A percentile compares a stretch with the other conserved stretches of the same genome.
Evolutionary conservation across 2,329 filamentous ascomycete species (phyloP).

Genomic region (Aspergillus eucalypticola): DNA sequence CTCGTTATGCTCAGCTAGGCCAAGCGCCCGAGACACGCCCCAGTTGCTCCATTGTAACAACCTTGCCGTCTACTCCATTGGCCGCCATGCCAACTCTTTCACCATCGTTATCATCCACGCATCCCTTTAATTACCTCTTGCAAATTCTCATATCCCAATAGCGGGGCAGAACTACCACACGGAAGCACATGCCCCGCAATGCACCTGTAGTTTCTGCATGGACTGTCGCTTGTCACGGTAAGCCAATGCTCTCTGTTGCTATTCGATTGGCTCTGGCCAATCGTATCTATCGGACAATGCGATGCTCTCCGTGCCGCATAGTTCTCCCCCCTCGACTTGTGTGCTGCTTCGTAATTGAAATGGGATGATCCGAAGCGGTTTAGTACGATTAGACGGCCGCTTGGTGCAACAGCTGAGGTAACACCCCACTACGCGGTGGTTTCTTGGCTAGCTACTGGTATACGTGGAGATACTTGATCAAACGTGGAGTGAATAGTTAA

Average conservation of each 20-base stretch:
- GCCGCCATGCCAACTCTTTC: background rate
- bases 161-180: background rate
- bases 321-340: background rate
- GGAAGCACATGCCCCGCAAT: background rate
- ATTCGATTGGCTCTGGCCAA: background rate
- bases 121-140: background rate
- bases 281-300: background rate
- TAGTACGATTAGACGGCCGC: background rate
- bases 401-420: too few species aligned
- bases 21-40: background rate
- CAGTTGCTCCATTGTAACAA: background rate
- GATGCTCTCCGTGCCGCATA: background rate
- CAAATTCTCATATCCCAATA: background rate
- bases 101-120: background rate
- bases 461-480: background rate
- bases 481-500: too few species aligned
- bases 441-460: background rate
- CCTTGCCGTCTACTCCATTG: background rate
- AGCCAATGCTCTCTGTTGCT: background rate
- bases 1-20: background rate
- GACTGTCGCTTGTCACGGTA: background rate
- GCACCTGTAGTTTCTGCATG: background rate
- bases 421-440: background rate
- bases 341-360: background rate
- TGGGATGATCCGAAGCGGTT: background rate